A percentile compares a stretch with the other conserved stretches of the same genome.
Evolutionary conservation across 2,329 filamentous ascomycete species (phyloP).

Genomic region (Paraphoma sp.): DNA sequence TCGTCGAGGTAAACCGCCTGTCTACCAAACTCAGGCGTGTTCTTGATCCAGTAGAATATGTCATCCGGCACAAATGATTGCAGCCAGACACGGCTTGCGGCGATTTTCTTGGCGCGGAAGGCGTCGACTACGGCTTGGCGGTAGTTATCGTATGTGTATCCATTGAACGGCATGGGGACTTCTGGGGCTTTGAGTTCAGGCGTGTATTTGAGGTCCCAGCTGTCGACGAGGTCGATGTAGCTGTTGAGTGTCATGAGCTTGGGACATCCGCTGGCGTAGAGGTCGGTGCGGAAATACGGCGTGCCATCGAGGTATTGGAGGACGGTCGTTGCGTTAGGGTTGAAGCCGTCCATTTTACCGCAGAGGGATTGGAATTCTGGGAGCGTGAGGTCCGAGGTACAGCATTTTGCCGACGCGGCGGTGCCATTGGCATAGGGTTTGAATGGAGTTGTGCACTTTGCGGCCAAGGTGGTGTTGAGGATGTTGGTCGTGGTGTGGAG

Average conservation of each 20-base stretch:
- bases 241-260: constrained; percentile 67
- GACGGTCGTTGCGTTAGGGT: constrained; percentile 66
- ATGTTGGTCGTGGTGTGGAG: constrained; percentile 49
- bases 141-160: constrained; percentile 70
- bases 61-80: constrained; percentile 72
- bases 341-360: constrained; percentile 69
- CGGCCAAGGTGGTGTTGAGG: constrained; percentile 43
- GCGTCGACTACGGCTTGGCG: constrained; percentile 65
- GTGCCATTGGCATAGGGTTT: constrained; percentile 39
- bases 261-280: constrained; percentile 67
- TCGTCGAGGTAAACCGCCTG: constrained; percentile 72
- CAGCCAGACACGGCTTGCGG: constrained; percentile 53
- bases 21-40: constrained; percentile 65
- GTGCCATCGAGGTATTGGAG: constrained; percentile 66
- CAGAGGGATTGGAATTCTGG: constrained; percentile 72
- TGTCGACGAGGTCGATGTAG: constrained; percentile 66
- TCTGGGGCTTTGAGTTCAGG: constrained; percentile 65
- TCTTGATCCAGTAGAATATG: constrained; percentile 70
- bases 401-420: constrained; percentile 69
- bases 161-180: constrained; percentile 73
- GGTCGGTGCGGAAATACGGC: constrained; percentile 67
- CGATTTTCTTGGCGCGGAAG: constrained; percentile 48
- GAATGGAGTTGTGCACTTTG: constrained; percentile 47
- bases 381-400: constrained; percentile 73
- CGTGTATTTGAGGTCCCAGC: constrained; percentile 62